Percentiles rank a stretch among this genome's conserved stretches.
Evolutionary conservation across 75 land plant genomes (phyloP).

Genomic region (Selaginella tamariscina): DNA sequence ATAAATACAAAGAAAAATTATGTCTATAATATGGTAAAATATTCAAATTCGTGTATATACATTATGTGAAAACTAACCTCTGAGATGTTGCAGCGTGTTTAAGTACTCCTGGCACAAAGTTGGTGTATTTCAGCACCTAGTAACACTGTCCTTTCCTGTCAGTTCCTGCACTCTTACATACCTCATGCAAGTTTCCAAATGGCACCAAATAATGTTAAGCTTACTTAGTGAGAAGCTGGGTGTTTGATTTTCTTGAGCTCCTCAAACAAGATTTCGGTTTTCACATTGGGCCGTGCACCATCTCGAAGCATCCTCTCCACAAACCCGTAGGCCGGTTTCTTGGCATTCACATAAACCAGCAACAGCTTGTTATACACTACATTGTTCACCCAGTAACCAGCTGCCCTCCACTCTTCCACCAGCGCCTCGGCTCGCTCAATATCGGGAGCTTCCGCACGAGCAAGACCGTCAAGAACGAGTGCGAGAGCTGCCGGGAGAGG

Average conservation of each 20-base stretch:
- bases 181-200: no score
- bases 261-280: background rate
- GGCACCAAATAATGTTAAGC: no score
- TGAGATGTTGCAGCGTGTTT: no score
- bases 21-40: no score
- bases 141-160: no score
- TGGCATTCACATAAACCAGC: background rate
- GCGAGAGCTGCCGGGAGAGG: background rate
- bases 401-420: background rate
- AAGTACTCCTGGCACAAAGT: no score
- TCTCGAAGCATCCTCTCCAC: background rate
- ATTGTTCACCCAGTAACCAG: conserved; percentile 1
- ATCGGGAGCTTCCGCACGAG: background rate
- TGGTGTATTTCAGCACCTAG: no score
- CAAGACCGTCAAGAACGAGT: background rate
- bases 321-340: background rate
- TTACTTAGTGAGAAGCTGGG: no score
- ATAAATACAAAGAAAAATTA: no score
- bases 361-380: background rate
- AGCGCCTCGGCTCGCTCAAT: background rate
- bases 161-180: no score
- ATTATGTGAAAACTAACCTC: no score
- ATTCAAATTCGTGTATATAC: no score
- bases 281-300: background rate
- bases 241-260: background rate